Base-by-base conservation (phyloP, 176 grass and related monocot genomes). In the Lolium rigidum region DNA sequence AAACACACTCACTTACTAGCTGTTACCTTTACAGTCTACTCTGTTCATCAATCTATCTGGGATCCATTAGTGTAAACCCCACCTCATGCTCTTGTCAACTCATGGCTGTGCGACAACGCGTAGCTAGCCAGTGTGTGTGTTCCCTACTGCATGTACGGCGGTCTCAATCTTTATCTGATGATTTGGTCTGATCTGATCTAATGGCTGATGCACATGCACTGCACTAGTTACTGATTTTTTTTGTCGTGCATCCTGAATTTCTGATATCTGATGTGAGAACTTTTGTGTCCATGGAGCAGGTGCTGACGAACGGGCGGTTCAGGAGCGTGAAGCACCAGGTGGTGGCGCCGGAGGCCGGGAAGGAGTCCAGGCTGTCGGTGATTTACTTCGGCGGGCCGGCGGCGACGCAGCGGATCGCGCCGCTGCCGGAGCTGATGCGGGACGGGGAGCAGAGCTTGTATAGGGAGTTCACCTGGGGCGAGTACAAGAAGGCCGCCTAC, bases 391-490 rank as follows among this genome's bases (percentile, higher is more conserved):
- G 26, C 26, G 26, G 26, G 26, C 26, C 26, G 26, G 1, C 26
- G 26, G 26, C 26, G 26, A 28, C 26, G 26, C 26, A 28, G 26
- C 26, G 26, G 60, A 84, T 97, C 79, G 90, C 81, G 55, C 94
- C 94, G 25, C 84, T 92, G 83, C 80, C 90, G 73, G 43, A 80
- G 92, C 39, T 97, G 84, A 83, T 97, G 86, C 59, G 41, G 21
- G 88, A 94, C 0, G 88, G 92, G 2, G 92, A 97, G 82, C 83
- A 75, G 85, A 92, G 92, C 74, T 68, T 89, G 51, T 97, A 94
- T 84, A 61, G 86, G 83, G 95, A 92, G 21, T 97, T 97, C 95
- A 97, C 95, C 21, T 97, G 95, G 95, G 91, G 48, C 55, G 95
- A 97, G 90, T 97, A 92, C 88, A 97, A 94, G 81, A 57, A 57